Evolutionary conservation across 2,329 filamentous ascomycete genomes (phyloP).

Genomic region (Fusarium phyllophilum): DNA sequence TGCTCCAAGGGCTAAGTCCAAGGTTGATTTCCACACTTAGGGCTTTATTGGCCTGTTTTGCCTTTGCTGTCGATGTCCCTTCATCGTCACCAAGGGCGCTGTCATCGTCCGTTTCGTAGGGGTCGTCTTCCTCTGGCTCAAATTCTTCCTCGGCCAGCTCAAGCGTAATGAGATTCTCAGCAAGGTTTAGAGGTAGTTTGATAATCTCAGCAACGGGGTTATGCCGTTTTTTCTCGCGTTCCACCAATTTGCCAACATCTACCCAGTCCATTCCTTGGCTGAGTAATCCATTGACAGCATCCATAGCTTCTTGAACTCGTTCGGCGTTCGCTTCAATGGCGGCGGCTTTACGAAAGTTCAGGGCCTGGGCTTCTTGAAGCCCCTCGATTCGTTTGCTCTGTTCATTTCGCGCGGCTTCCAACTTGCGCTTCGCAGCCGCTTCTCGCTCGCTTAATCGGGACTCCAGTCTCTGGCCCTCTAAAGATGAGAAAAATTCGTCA

Average conservation of each 20-base stretch:
- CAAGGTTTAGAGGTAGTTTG: conserved; percentile 84
- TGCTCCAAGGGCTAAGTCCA: conserved; percentile 83
- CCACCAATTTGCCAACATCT: conserved; percentile 87
- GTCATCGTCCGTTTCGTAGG: conserved; percentile 75
- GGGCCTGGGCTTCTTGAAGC: conserved; percentile 80
- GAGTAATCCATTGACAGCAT: conserved; percentile 91
- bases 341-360: conserved; percentile 88
- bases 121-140: conserved; percentile 68
- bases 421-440: conserved; percentile 80
- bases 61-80: conserved; percentile 50
- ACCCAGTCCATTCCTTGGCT: conserved; percentile 98
- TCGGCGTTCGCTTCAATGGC: conserved; percentile 92
- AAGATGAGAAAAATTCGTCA: conserved; percentile 96
- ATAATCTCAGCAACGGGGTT: conserved; percentile 92
- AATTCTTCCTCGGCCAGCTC: conserved; percentile 76
- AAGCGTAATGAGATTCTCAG: conserved; percentile 89
- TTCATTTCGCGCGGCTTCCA: conserved; percentile 85
- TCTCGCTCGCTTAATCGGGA: conserved; percentile 85
- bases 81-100: conserved; percentile 51
- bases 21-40: conserved; percentile 88
- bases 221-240: conserved; percentile 81
- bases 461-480: conserved; percentile 92
- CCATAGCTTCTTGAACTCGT: conserved; percentile 90
- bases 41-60: conserved; percentile 59
- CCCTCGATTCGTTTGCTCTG: conserved; percentile 87